Evolutionary conservation across 371 early-diverging fungal genomes (phyloP).

Genomic region (Mortierella polycephala): DNA sequence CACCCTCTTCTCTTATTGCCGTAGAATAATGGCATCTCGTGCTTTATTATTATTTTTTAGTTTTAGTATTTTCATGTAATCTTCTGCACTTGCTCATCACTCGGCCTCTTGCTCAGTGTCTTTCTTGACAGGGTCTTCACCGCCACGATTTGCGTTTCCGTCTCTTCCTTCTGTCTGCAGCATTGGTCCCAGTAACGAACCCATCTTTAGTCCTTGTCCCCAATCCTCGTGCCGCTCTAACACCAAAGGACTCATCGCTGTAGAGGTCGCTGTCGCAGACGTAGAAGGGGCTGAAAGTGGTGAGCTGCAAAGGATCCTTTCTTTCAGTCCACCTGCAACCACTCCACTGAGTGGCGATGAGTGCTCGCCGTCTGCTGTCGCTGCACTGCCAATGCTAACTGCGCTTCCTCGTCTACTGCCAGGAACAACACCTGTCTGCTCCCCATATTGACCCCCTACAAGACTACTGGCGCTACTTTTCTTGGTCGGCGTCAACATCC

Average conservation of each 20-base stretch:
- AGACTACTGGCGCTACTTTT: slow-evolving; percentile 26
- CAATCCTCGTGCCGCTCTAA: slow-evolving; percentile 42
- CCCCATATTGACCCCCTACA: slow-evolving; percentile 2
- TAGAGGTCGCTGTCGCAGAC: background rate
- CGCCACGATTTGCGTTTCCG: background rate
- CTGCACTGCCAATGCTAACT: slow-evolving; percentile 15
- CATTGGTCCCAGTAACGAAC: slow-evolving; percentile 38
- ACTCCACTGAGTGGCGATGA: background rate
- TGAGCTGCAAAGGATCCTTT: slow-evolving; percentile 1
- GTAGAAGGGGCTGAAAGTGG: background rate
- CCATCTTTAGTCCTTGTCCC: slow-evolving; percentile 47
- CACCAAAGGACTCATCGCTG: slow-evolving; percentile 22
- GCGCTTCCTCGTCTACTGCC: slow-evolving; percentile 35
- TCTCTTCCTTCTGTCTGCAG: slow-evolving; percentile 14
- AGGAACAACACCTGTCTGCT: slow-evolving; percentile 3
- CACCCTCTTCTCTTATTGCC: too few relatives aligned
- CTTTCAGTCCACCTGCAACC: background rate
- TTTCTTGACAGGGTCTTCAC: too few relatives aligned
- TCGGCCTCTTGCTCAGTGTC: too few relatives aligned
- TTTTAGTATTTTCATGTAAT: too few relatives aligned
- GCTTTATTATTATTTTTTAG: too few relatives aligned
- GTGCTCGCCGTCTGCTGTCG: too few relatives aligned
- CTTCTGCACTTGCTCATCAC: too few relatives aligned
- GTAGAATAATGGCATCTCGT: too few relatives aligned
- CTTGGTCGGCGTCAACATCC: slow-evolving; percentile 22